Conservation (phyloP, 176 grass and related monocot genomes). For the Triticum turgidum region DNA sequence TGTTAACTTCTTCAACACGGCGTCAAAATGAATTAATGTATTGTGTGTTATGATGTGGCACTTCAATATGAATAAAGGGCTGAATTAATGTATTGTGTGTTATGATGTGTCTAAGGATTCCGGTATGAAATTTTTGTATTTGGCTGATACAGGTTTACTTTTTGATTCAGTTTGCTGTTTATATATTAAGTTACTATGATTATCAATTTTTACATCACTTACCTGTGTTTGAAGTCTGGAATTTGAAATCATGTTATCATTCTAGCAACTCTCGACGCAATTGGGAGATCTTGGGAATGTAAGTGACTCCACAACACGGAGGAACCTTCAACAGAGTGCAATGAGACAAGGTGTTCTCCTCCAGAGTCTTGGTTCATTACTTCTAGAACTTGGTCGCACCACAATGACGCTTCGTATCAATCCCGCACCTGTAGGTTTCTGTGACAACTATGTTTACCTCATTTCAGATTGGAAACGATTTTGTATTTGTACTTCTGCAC, state of each 20-base stretch:
- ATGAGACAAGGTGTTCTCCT: constrained; percentile 56
- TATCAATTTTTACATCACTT: constrained; percentile 29
- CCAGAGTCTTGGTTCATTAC: constrained; percentile 86
- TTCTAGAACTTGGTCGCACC: constrained; percentile 90
- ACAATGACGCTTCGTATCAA: constrained; percentile 74
- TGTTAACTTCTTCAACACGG: background rate
- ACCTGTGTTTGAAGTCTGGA: background rate
- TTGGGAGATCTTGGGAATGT: constrained; percentile 65
- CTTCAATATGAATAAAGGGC: background rate
- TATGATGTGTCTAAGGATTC: background rate
- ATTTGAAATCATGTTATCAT: constrained; percentile 33
- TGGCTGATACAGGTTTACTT: constrained; percentile 26
- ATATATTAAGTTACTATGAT: background rate
- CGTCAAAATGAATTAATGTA: background rate
- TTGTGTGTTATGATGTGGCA: background rate
- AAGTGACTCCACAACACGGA: constrained; percentile 44
- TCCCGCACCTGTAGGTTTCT: constrained; percentile 58
- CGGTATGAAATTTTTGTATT: background rate
- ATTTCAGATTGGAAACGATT: constrained; percentile 9
- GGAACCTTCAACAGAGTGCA: constrained; percentile 60
- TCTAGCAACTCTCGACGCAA: constrained; percentile 67
- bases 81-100: background rate
- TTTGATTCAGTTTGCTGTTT: constrained; percentile 22
- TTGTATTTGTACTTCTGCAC: constrained; percentile 5
- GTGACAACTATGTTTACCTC: constrained; percentile 7